phyloP scores from a whole-genome alignment of 768 basidiomycete species.

The Xanthoconium stramineum region DNA sequence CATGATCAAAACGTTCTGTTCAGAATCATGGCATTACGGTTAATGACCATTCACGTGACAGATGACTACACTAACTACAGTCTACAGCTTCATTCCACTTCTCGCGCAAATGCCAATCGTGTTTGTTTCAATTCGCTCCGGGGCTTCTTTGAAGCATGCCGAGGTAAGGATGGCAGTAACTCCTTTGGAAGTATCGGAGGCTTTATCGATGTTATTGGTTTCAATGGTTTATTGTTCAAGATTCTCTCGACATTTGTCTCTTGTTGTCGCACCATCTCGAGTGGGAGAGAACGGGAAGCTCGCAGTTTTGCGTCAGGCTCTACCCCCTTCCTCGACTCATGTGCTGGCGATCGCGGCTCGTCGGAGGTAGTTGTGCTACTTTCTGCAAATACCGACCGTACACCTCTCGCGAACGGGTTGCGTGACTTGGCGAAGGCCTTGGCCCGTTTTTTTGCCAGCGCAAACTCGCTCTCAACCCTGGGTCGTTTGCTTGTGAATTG shows the following conservation, averaged over 20 bases:
- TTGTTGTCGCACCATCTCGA: not conserved
- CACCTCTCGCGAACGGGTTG: slow-evolving; percentile 23
- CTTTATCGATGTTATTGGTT: slow-evolving; percentile 29
- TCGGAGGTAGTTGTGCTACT: not conserved
- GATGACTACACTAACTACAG: not conserved
- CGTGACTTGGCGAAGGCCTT: not conserved
- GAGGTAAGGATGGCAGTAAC: slow-evolving; percentile 9
- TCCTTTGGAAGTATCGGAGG: slow-evolving; percentile 30
- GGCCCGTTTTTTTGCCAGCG: slow-evolving; percentile 9
- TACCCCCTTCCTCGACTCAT: not conserved
- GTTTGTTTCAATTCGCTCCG: slow-evolving; percentile 17
- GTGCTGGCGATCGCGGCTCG: not conserved
- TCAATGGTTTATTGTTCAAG: slow-evolving; percentile 16
- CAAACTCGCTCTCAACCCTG: slow-evolving; percentile 22
- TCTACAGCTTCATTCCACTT: not conserved
- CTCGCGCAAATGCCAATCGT: slow-evolving; percentile 17
- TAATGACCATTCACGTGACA: slow-evolving; percentile 14
- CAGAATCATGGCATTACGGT: not conserved
- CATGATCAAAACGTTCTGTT: slow-evolving; percentile 40
- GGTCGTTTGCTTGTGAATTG: slow-evolving; percentile 21
- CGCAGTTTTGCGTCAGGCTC: slow-evolving; percentile 2
- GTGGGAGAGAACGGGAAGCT: slow-evolving; percentile 8
- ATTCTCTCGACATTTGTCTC: not conserved
- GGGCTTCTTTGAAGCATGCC: slow-evolving; percentile 5
- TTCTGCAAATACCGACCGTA: slow-evolving; percentile 20